Base-by-base conservation (phyloP, 805 yeast genomes). In the Tetrapisispora taiwanensis region DNA sequence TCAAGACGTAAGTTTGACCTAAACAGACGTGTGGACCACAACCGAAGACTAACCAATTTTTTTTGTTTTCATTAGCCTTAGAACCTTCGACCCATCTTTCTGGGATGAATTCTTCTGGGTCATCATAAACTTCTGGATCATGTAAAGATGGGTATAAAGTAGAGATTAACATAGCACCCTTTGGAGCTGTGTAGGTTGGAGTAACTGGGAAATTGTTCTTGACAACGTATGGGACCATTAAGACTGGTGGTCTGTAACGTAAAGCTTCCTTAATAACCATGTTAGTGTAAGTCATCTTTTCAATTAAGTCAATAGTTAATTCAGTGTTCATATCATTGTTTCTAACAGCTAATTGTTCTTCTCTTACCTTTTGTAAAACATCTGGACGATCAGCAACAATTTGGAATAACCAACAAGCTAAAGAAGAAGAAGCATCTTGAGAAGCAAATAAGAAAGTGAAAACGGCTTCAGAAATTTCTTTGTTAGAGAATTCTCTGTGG, bases 371-470 rank as follows among this genome's bases (percentile, higher is more conserved):
- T 34, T 66, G 72, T 63, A 79, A 77, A 47, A 92, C 82, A 52
- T 92, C 97, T 34, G 97, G 97, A 59, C 96, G 78, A 65, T 92
- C 98, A 48, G 96, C 89, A 45, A 88, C 81, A 55, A 88, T 77
- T 73, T 92, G 98, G 79, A 90, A 92, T 58, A 92, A 73, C 98
- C 98, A 92, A 67, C 97, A 90, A 50, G 96, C 92, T 54, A 94
- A 80, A 4, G 97, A 86, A 1, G 97, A 88, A 7, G 96, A 84
- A 20, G 98, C 98, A 68, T 92, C 98, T 69, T 92, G 98, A 4
- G 96, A 84, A 7, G 98, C 98, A 66, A 92, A 92, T 64, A 92
- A 71, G 67, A 92, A 92, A 13, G 98, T 92, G 76, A 92, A 92
- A 50, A 92, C 78, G 45, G 95, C 95, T 71, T 92, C 97, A 18